Evolutionary conservation across 2,329 filamentous ascomycete species (phyloP).

Genomic region (Curvularia eragrostidis): DNA sequence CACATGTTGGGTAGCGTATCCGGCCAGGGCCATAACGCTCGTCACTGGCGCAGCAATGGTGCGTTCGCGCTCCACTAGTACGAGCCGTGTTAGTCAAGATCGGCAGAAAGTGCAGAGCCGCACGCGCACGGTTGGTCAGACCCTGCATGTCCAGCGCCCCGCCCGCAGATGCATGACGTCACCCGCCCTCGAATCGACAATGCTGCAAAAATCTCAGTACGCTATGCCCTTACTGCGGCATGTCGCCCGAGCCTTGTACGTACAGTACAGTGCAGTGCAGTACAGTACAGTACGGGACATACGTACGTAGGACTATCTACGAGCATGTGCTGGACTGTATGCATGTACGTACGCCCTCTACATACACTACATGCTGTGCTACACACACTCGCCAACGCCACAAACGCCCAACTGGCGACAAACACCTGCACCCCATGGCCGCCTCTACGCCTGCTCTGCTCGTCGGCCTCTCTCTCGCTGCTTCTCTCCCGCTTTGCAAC

Average conservation of each 20-base stretch:
- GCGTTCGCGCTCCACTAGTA: slow-evolving; percentile 23
- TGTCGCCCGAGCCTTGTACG: slow-evolving; percentile 16
- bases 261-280: too few species aligned
- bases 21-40: slow-evolving; percentile 16
- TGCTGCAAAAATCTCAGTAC: slow-evolving; percentile 25
- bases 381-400: too few species aligned
- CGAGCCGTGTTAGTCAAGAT: slow-evolving; percentile 32
- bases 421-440: not conserved
- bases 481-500: slow-evolving; percentile 1
- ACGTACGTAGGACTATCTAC: too few species aligned
- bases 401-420: not conserved
- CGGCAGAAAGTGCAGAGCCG: slow-evolving; percentile 39
- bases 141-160: slow-evolving; percentile 25
- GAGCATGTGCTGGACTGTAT: too few species aligned
- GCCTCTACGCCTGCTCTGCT: not conserved
- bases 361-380: too few species aligned
- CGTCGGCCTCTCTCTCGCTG: not conserved
- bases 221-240: slow-evolving; percentile 15
- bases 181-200: slow-evolving; percentile 28
- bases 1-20: slow-evolving; percentile 22
- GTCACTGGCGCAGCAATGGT: slow-evolving; percentile 23
- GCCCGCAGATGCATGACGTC: slow-evolving; percentile 31
- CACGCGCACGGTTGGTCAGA: slow-evolving; percentile 33
- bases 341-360: not conserved
- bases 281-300: too few species aligned